Conservation (phyloP, 108 stramenopile species). For the Stephanodiscus minutulus region DNA sequence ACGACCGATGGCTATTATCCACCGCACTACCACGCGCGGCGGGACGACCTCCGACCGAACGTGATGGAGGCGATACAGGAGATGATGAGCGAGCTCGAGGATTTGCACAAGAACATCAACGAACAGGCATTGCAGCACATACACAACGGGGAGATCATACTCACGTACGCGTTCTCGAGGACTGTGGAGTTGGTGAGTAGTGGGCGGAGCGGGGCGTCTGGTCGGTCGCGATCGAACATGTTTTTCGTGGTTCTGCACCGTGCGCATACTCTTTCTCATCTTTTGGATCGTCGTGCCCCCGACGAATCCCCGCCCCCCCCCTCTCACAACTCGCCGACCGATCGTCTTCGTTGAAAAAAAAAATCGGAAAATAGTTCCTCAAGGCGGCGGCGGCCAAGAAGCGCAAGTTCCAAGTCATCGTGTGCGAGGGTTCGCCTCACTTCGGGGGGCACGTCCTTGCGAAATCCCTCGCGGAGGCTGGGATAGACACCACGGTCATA, state of each 20-base stretch:
- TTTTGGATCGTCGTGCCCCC: too few relatives aligned
- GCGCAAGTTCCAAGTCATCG: conserved; percentile 91
- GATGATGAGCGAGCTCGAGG: conserved; percentile 84
- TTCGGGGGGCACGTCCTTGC: conserved; percentile 90
- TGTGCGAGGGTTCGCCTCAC: conserved; percentile 91
- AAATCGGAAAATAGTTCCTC: conserved; percentile 54
- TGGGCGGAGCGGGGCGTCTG: too few relatives aligned
- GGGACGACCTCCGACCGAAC: conserved; percentile 72
- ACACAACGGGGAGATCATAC: conserved; percentile 93
- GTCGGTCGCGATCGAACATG: too few relatives aligned
- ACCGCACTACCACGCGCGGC: conserved; percentile 53
- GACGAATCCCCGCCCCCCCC: too few relatives aligned
- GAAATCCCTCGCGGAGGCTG: conserved; percentile 77
- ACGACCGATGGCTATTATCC: too few relatives aligned
- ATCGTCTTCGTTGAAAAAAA: too few relatives aligned
- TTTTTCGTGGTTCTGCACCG: too few relatives aligned
- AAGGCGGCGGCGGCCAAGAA: conserved; percentile 89
- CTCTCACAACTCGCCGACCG: background rate
- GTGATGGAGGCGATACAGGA: conserved; percentile 92
- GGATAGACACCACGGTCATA: conserved; percentile 81
- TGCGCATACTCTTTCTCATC: background rate
- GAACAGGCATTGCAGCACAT: conserved; percentile 91
- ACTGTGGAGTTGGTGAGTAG: conserved; percentile 73
- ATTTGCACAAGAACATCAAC: conserved; percentile 85
- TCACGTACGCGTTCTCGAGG: conserved; percentile 87